Base-by-base conservation (phyloP, 1,139 yeast genomes). In the Lodderomyces pseudojiufengensis region DNA sequence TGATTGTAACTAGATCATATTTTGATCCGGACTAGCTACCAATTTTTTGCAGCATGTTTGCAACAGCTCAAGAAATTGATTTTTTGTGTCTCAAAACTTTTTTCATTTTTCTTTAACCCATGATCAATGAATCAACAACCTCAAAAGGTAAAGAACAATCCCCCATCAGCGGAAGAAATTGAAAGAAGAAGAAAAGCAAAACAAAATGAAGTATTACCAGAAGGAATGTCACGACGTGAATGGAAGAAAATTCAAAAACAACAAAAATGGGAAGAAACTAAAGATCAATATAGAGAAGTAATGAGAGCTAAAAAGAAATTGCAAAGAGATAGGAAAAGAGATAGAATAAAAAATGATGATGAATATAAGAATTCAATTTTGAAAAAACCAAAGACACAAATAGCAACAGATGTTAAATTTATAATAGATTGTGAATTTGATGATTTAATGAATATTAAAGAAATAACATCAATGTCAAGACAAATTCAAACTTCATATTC, bases 381-480 rank as follows among this genome's bases (percentile, higher is more conserved):
- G 24, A 52, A 50, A 26, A 51, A 61, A 4, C 73, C 75, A 3
- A 54, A 57, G 24, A 51, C 59, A 10, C 83, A 78, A 48, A 50
- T 40, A 2, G 57, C 60, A 9, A 70, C 79, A 3, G 75, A 72
- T 0, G 70, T 76, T 29, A 63, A 63, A 5, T 70, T 90, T 25
- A 63, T 88, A 13, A 57, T 92, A 46, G 98, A 92, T 59, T 92
- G 98, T 61, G 85, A 74, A 16, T 92, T 92, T 57, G 98, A 92
- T 53, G 88, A 85, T 29, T 59, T 84, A 51, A 92, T 92, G 98
- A 77, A 72, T 35, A 84, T 79, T 27, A 80, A 71, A 55, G 97
- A 92, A 52, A 75, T 84, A 31, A 76, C 75, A 2, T 84, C 95
- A 13, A 62, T 90, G 54, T 77, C 90, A 9, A 76, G 80, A 42